Evolutionary conservation across 768 basidiomycete species (phyloP).

Genomic region (Lenzites betulinus): DNA sequence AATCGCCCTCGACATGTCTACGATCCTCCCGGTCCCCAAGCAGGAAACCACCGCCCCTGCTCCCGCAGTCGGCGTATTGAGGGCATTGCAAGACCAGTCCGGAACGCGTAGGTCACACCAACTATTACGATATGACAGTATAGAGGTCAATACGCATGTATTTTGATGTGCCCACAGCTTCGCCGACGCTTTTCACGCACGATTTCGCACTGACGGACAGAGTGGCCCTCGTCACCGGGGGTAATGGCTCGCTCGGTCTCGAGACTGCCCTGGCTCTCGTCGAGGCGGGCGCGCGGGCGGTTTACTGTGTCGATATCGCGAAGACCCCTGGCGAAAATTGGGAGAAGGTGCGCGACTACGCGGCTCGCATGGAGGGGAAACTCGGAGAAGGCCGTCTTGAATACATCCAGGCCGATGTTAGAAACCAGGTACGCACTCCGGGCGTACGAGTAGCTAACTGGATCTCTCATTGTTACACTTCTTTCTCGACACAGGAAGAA

Average conservation of each 20-base stretch:
- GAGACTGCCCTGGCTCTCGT: constrained; percentile 76
- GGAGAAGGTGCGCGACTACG: constrained; percentile 50
- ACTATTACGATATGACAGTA: no score
- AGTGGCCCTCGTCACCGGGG: constrained; percentile 42
- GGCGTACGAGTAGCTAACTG: no score
- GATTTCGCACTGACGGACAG: constrained; percentile 20
- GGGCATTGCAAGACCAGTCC: no score
- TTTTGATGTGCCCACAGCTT: not conserved
- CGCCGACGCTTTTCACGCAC: not conserved
- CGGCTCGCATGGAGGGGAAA: constrained; percentile 19
- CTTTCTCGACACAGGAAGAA: constrained; percentile 12
- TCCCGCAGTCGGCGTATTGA: no score
- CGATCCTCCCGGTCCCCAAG: no score
- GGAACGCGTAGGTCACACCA: no score
- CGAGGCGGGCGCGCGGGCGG: constrained; percentile 67
- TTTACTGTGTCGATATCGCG: constrained; percentile 71
- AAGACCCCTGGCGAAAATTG: constrained; percentile 56
- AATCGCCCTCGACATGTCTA: no score
- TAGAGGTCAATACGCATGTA: no score
- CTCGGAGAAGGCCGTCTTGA: constrained; percentile 44
- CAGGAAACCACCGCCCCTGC: no score
- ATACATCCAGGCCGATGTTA: constrained; percentile 68
- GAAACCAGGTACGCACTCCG: constrained; percentile 48
- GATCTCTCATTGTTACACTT: not conserved
- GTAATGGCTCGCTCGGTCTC: constrained; percentile 61